phyloP scores from a whole-genome alignment of 768 basidiomycete species.

The Tubosaeta brunneosetosa region DNA sequence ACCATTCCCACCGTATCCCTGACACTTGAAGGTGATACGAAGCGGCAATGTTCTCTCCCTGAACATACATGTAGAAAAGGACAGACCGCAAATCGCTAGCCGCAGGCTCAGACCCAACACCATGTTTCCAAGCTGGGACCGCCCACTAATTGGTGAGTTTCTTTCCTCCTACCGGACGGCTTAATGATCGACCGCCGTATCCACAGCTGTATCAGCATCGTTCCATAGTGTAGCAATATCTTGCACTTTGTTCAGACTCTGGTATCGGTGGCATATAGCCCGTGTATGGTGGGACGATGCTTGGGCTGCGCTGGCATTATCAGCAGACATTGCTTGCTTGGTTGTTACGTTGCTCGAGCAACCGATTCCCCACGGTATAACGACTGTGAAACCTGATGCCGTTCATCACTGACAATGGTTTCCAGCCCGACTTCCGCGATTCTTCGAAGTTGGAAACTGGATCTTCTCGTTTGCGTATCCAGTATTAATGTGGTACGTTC shows the following conservation, averaged over 20 bases:
- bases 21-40: not conserved
- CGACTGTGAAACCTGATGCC: not conserved
- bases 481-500: conserved; percentile 10
- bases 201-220: conserved; percentile 9
- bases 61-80: conserved; percentile 1
- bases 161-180: not conserved
- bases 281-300: conserved; percentile 27
- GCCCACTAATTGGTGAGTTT: conserved; percentile 11
- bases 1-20: not conserved
- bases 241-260: conserved; percentile 21
- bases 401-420: not conserved
- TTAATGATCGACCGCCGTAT: conserved; percentile 1
- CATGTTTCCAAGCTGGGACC: conserved; percentile 16
- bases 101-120: not conserved
- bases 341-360: conserved; percentile 2
- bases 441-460: conserved; percentile 9
- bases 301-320: conserved; percentile 15
- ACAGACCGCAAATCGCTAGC: not conserved
- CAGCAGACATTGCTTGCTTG: conserved; percentile 12
- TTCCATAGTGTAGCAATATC: conserved; percentile 21
- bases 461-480: conserved; percentile 18
- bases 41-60: not conserved
- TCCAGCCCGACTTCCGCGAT: conserved; percentile 4
- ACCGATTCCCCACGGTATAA: conserved; percentile 7
- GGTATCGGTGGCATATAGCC: conserved; percentile 15